Evolutionary conservation across 805 yeast genomes (phyloP), one percentile per base, ranked within the genome.

Genomic region (Yarrowia sp.): DNA sequence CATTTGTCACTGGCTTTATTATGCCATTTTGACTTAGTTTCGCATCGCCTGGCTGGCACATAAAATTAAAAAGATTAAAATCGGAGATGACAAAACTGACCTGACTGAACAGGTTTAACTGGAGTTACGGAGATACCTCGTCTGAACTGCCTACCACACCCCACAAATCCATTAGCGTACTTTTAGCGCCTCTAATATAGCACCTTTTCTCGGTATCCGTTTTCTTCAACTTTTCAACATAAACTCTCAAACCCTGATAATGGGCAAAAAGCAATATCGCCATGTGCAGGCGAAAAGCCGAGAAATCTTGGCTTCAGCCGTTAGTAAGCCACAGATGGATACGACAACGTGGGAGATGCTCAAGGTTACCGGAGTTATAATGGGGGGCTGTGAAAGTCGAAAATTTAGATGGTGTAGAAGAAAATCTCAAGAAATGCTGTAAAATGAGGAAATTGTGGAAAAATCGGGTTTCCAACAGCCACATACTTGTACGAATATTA

Each of bases 251-350:
- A 35, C 41, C 8, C 41, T 13, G 41, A 48, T 33, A 48, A 31
- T n/a, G 38, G 28, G 53, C 18, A 9, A 45, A 18, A 43, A 45
- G 33, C 10, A 45, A 39, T 36, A 39, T 6, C 2, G 14, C 6
- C 15, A 8, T 14, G 35, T 11, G 47, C n/a, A 44, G 18, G 18
- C 50, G 48, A 43, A 43, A 43, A 43, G 11, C 39, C 39, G 39
- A 33, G 53, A 33, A 48, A 48, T 48, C 55, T 48, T 48, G 41
- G 55, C 55, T 8, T 48, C 55, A 48, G 55, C 55, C 55, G 55
- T 48, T 48, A 48, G 15, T 17, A 14, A 33, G 53, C 53, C 53
- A 48, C 53, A 48, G 28, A 10, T 11, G 15, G 17, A 35, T 48
- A 48, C 55, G 55, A 48, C 41, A n/a, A 28, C 11, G 11, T 41